Percentiles rank a stretch among this genome's conserved stretches.
Conservation (phyloP, 106 monocot species). For the Hemerocallis citrina region DNA sequence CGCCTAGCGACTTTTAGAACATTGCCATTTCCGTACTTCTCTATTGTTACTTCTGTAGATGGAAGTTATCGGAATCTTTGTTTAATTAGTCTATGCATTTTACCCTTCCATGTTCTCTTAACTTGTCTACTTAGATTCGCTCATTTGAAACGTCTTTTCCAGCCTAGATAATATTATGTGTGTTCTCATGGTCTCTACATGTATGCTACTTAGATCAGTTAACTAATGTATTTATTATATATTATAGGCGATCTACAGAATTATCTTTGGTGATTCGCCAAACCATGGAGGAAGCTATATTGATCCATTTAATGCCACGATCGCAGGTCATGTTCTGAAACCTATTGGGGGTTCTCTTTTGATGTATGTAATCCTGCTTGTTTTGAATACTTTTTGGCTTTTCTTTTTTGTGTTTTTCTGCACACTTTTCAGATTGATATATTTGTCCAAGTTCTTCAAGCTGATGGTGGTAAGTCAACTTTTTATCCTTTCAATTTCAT, state of each 20-base stretch:
- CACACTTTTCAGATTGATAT: conserved; percentile 64
- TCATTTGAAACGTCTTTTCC: no score
- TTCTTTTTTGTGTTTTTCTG: not conserved
- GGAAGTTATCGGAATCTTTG: no score
- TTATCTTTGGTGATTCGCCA: conserved; percentile 82
- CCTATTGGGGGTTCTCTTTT: not conserved
- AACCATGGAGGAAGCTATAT: conserved; percentile 68
- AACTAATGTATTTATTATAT: not conserved
- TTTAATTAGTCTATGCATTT: no score
- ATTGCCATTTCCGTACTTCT: no score
- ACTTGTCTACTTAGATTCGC: no score
- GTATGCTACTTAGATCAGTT: no score
- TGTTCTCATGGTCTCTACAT: no score
- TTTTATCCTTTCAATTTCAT: not conserved
- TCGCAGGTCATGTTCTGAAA: conserved; percentile 38
- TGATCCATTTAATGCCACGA: conserved; percentile 73
- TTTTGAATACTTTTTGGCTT: not conserved
- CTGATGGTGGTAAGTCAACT: conserved; percentile 70
- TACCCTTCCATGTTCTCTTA: no score
- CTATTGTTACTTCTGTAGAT: no score
- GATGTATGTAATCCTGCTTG: not conserved
- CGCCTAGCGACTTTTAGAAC: no score
- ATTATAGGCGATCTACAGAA: conserved; percentile 69
- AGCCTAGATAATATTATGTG: no score
- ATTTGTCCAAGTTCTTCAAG: conserved; percentile 95